Conservation (phyloP, 306 rosid species). For the Trifolium pratense region DNA sequence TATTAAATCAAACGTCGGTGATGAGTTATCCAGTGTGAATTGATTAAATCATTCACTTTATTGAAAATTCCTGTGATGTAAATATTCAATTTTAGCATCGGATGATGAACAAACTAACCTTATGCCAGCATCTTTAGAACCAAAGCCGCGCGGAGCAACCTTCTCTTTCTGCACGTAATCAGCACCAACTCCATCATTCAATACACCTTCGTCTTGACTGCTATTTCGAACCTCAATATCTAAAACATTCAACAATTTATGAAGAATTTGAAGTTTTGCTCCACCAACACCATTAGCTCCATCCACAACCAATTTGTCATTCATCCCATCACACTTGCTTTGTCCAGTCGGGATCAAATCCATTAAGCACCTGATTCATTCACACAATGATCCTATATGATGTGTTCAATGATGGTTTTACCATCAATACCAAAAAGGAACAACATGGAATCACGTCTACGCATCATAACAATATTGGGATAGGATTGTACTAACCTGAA, state of each 20-base stretch:
- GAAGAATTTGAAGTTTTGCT: constrained; percentile 61
- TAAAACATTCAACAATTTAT: constrained; percentile 58
- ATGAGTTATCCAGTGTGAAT: constrained; percentile 15
- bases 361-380: constrained; percentile 78
- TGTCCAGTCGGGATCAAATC: constrained; percentile 69
- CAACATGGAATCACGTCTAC: constrained; percentile 4
- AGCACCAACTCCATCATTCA: constrained; percentile 96
- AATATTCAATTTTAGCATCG: constrained; percentile 17
- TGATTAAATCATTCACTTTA: not conserved
- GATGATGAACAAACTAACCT: constrained; percentile 65
- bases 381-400: constrained; percentile 45
- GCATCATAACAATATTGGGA: constrained; percentile 5
- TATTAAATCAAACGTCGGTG: constrained; percentile 32
- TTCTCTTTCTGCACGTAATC: constrained; percentile 99
- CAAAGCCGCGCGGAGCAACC: constrained; percentile 70
- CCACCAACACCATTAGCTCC: constrained; percentile 98
- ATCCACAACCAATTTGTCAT: constrained; percentile 71
- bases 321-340: constrained; percentile 35
- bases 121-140: constrained; percentile 65
- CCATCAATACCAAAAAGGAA: constrained; percentile 30
- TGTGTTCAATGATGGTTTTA: constrained; percentile 27
- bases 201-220: constrained; percentile 74
- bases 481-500: constrained; percentile 68
- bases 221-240: constrained; percentile 75
- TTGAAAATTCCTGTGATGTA: constrained; percentile 20